Evolutionary conservation across 2,329 filamentous ascomycete genomes (phyloP).

Genomic region (Tolypocladium tropicale): DNA sequence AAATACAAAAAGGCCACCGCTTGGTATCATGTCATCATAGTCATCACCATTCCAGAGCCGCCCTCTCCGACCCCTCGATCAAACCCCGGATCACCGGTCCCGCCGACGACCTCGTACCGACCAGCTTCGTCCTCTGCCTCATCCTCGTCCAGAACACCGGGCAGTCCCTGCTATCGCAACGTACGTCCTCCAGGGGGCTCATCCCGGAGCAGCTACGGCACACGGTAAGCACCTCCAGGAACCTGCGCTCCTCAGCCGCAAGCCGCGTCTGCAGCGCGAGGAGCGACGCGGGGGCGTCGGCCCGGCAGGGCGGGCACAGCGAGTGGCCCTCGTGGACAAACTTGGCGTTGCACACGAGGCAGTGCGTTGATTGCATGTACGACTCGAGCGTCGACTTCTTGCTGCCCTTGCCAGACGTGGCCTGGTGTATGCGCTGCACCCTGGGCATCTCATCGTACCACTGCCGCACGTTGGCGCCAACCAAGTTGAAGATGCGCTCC

Average conservation of each 20-base stretch:
- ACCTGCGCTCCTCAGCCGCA: slow-evolving; percentile 50
- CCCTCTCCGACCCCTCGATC: slow-evolving; percentile 13
- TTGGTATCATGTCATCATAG: background rate
- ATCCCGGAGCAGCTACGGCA: slow-evolving; percentile 74
- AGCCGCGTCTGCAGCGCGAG: slow-evolving; percentile 53
- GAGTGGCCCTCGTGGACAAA: slow-evolving; percentile 19
- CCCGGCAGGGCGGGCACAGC: slow-evolving; percentile 49
- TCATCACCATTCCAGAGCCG: slow-evolving; percentile 24
- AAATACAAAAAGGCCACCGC: background rate
- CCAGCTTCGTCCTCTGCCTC: slow-evolving; percentile 44
- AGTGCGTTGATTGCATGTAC: slow-evolving; percentile 78
- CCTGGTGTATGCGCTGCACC: slow-evolving; percentile 55
- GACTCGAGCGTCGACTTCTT: slow-evolving; percentile 73
- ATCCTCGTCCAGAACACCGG: slow-evolving; percentile 78
- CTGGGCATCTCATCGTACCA: slow-evolving; percentile 99
- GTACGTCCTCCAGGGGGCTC: slow-evolving; percentile 64
- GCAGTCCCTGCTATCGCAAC: slow-evolving; percentile 84
- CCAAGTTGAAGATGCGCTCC: slow-evolving; percentile 91
- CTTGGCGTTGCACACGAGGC: slow-evolving; percentile 54
- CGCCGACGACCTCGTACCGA: slow-evolving; percentile 23
- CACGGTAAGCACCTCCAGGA: slow-evolving; percentile 54
- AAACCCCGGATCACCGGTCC: slow-evolving; percentile 23
- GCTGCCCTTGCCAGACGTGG: slow-evolving; percentile 17
- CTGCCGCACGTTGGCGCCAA: slow-evolving; percentile 77
- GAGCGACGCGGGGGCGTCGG: slow-evolving; percentile 48